Evolutionary conservation across 192 early-diverging fungal species (phyloP).

Genomic region (Umbelopsis sp.): DNA sequence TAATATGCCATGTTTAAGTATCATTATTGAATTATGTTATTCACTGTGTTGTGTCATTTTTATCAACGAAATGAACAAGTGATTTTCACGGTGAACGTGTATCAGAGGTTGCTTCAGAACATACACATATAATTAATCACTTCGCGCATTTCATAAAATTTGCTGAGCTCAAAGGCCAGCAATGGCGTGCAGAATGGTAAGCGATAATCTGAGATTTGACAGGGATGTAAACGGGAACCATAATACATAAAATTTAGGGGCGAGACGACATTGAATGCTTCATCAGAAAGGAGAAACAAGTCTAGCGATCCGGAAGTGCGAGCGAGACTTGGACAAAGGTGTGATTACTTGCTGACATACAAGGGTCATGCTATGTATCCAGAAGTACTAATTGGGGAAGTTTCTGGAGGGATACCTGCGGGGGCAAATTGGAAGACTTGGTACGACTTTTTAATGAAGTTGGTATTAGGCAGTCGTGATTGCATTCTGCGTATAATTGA

Average conservation of each 20-base stretch:
- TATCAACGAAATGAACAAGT: no score
- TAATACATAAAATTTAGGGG: neutral
- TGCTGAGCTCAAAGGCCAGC: no score
- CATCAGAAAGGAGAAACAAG: neutral
- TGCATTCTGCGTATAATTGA: neutral
- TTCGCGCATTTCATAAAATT: no score
- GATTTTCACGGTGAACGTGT: no score
- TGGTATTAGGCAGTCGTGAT: neutral
- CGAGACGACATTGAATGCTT: neutral
- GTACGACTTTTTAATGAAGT: neutral
- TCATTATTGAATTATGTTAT: no score
- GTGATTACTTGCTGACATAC: neutral
- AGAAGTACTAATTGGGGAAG: neutral
- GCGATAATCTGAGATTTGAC: neutral
- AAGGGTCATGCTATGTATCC: neutral
- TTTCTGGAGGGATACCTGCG: neutral
- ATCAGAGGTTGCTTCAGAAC: no score
- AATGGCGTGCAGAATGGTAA: neutral
- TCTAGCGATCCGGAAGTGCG: neutral
- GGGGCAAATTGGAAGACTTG: neutral
- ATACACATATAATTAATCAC: no score
- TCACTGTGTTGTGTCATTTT: no score
- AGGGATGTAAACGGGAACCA: neutral
- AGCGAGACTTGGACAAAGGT: neutral
- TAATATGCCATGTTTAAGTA: no score